These are phyloP conservation scores for Boletus sp. DNA, from an alignment of 768 basidiomycete genomes.

Conservation along the genomic window DNA sequence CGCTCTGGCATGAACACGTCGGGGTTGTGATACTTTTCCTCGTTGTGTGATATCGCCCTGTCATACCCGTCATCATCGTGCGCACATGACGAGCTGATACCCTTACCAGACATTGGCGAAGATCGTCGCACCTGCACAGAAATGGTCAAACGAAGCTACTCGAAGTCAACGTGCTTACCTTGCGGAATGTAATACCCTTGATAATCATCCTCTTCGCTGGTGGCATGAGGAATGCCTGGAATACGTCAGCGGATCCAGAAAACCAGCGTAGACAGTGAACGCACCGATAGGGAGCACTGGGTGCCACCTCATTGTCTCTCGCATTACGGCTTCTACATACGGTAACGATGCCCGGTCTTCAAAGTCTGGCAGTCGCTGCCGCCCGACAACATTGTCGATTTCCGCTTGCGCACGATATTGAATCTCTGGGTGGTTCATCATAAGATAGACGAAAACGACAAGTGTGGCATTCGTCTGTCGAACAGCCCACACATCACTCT, in stretches of 20 bases:
- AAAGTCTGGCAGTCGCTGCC: too few relatives aligned
- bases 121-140: slow-evolving; percentile 6
- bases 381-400: too few relatives aligned
- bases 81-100: background rate
- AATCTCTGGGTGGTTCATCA: slow-evolving; percentile 30
- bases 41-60: slow-evolving; percentile 44
- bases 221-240: slow-evolving; percentile 43
- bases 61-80: background rate
- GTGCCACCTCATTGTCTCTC: slow-evolving; percentile 33
- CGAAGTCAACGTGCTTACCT: background rate
- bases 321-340: slow-evolving; percentile 34
- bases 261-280: background rate
- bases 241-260: background rate
- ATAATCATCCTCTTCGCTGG: slow-evolving; percentile 36
- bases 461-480: slow-evolving; percentile 27
- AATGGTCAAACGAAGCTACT: background rate
- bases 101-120: slow-evolving; percentile 15
- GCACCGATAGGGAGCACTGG: slow-evolving; percentile 27
- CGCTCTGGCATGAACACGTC: too few relatives aligned
- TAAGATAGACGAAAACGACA: slow-evolving; percentile 25
- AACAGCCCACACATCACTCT: too few relatives aligned
- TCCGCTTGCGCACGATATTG: slow-evolving; percentile 33
- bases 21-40: too few relatives aligned
- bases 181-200: slow-evolving; percentile 36
- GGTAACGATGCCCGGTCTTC: slow-evolving; percentile 29